phyloP scores from a whole-genome alignment of 2,329 filamentous ascomycete species.

The Cladosporium halotolerans region DNA sequence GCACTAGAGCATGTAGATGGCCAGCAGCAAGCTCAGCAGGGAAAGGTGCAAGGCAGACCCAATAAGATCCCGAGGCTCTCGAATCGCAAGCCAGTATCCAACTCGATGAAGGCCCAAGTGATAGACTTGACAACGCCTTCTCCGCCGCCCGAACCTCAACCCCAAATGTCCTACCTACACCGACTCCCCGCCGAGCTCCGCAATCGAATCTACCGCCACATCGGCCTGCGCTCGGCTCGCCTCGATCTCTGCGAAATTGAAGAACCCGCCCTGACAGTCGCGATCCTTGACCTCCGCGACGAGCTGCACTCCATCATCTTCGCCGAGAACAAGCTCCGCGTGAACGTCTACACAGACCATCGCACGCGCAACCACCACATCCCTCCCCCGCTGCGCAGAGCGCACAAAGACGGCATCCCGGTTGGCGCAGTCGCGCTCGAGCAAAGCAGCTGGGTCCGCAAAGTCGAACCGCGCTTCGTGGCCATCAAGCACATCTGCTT shows the following conservation, averaged over 20 bases:
- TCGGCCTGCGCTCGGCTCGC: background rate
- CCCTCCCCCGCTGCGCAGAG: background rate
- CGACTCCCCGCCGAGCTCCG: constrained; percentile 16
- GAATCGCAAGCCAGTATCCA: background rate
- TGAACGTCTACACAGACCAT: background rate
- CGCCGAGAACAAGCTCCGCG: constrained; percentile 1
- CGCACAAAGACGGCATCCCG: background rate
- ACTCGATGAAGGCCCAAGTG: background rate
- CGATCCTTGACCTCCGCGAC: background rate
- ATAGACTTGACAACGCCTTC: background rate
- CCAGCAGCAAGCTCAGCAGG: no score
- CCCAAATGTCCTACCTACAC: constrained; percentile 4
- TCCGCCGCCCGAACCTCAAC: background rate
- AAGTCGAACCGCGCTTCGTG: background rate
- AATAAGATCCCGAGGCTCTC: background rate
- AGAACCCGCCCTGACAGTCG: background rate
- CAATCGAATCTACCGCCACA: constrained; percentile 15
- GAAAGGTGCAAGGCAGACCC: no score
- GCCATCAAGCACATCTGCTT: constrained; percentile 8
- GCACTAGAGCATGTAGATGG: no score
- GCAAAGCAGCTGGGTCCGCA: background rate
- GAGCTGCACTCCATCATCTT: background rate
- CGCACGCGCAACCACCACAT: background rate
- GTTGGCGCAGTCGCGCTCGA: background rate
- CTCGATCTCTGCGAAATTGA: background rate